These are phyloP conservation scores for Pythium utonaiense DNA, from an alignment of 352 stramenopile genomes.

Conservation along the genomic window DNA sequence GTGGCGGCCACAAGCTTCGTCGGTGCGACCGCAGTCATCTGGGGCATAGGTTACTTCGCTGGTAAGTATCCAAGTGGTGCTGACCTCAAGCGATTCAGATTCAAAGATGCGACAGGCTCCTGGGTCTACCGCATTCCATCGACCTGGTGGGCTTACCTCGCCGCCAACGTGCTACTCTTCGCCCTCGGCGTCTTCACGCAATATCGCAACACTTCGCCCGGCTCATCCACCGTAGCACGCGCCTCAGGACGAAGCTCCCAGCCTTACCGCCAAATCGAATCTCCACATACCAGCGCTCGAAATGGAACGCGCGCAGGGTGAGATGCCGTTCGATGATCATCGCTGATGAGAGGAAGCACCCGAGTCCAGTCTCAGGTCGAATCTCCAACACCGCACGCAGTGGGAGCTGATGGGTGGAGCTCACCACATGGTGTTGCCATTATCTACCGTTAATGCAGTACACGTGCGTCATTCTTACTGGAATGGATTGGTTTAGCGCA, in stretches of 20 bases:
- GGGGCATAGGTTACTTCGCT: conserved; percentile 52
- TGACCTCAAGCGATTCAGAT: conserved; percentile 40
- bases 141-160: conserved; percentile 40
- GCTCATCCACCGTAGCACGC: conserved; percentile 1
- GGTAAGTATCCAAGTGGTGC: conserved; percentile 51
- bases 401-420: background rate
- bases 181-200: conserved; percentile 28
- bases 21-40: conserved; percentile 38
- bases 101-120: conserved; percentile 13
- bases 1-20: conserved; percentile 53
- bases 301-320: background rate
- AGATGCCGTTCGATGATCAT: background rate
- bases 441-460: background rate
- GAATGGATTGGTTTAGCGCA: background rate
- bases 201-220: conserved; percentile 23
- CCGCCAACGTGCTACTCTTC: conserved; percentile 27
- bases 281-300: background rate
- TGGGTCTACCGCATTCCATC: conserved; percentile 29
- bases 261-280: background rate
- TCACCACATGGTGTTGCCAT: background rate
- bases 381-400: background rate
- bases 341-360: background rate
- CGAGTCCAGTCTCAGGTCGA: background rate
- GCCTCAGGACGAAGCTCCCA: conserved; percentile 3
- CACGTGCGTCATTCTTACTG: background rate